Base-by-base conservation (phyloP, 1,139 yeast genomes). In the Entelexis sorbosivorans region DNA sequence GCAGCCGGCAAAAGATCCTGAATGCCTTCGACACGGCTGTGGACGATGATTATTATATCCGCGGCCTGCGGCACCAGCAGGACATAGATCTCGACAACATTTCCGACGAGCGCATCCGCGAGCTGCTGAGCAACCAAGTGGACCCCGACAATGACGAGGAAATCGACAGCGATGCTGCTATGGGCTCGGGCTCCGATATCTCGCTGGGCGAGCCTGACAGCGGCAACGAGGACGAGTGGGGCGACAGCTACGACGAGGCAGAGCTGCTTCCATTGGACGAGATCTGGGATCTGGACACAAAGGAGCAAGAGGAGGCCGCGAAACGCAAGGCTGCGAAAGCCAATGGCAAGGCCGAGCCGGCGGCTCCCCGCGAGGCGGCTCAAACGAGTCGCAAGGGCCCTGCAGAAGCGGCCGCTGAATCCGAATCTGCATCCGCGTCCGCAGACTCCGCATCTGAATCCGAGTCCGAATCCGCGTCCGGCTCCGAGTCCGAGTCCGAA, bases 241-340 rank as follows among this genome's bases (percentile, higher is more conserved):
- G 63, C 31, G 71, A 77, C 45, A 76, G 81, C 61, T 66, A 77
- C 47, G 96, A 88, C 61, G 95, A 86, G 64, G 70, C 69, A 35
- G 84, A 86, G 60, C 72, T 88, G 54, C 76, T 84, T 51, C 77
- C 94, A 0, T 71, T 88, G 46, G 83, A 95, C 8, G 88, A 82
- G 60, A 89, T 86, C 6, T 88, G 95, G 95, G 96, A 84, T 65
- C 66, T 79, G 70, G 94, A 85, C 63, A 88, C 80, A 34, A 44
- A 51, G 36, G 50, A 52, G 16, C 28, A 43, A 13, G 43, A 19
- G 13, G 47, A 42, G 22, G 47, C 40, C 5, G 20, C 42, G 2
- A 22, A 22, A 24, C 13, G 7, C 5, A 43, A 35, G 39, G 22
- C 34, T 0, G 14, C 29, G n/a, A n/a, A 28, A 11, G 14, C 19